Evolutionary conservation across 2,329 filamentous ascomycete genomes (phyloP).

Genomic region (Zasmidium angulare): DNA sequence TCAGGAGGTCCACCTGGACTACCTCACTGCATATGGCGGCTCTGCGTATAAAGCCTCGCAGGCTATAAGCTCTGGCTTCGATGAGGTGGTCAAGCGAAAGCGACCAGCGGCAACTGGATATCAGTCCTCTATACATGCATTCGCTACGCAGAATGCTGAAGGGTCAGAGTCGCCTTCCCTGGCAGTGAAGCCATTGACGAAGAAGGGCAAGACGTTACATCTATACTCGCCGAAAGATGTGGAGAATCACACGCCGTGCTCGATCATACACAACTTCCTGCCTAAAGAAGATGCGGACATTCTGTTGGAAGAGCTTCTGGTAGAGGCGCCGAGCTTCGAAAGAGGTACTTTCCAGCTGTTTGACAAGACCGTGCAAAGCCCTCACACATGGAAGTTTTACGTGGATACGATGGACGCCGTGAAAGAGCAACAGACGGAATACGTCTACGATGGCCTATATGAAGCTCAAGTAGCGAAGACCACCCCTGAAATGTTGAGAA

Average conservation of each 20-base stretch:
- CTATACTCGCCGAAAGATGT: constrained; percentile 81
- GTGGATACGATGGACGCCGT: constrained; percentile 73
- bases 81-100: constrained; percentile 36
- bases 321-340: constrained; percentile 70
- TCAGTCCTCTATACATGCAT: constrained; percentile 43
- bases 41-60: constrained; percentile 66
- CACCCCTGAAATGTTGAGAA: constrained; percentile 70
- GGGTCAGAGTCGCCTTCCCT: background rate
- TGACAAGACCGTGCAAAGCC: constrained; percentile 79
- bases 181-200: constrained; percentile 53
- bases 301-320: constrained; percentile 72
- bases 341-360: constrained; percentile 80
- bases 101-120: constrained; percentile 35
- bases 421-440: constrained; percentile 70
- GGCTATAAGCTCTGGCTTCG: constrained; percentile 45
- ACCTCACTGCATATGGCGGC: constrained; percentile 75
- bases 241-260: constrained; percentile 81
- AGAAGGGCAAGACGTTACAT: constrained; percentile 79
- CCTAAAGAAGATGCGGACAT: constrained; percentile 68
- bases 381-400: constrained; percentile 82
- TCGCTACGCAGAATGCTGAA: constrained; percentile 10
- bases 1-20: constrained; percentile 71
- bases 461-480: constrained; percentile 68
- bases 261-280: constrained; percentile 89
- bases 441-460: constrained; percentile 82